Evolutionary conservation across 306 rosid species (phyloP).

Genomic region (Castanea crenata): DNA sequence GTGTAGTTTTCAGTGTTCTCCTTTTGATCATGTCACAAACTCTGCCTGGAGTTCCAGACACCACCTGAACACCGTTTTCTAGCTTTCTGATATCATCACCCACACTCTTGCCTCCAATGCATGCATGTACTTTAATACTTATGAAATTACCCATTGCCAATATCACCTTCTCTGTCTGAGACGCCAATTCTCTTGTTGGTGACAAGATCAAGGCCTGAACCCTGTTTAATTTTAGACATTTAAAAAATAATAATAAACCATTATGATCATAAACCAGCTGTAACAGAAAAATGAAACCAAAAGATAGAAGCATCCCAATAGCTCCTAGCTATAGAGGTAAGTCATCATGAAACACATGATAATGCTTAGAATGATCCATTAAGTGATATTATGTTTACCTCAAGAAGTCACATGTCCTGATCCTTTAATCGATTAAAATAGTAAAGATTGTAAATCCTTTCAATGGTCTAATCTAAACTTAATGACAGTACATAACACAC

Average conservation of each 20-base stretch:
- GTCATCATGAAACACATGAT: background rate
- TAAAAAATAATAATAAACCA: background rate
- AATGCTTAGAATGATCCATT: background rate
- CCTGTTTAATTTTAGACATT: constrained; percentile 30
- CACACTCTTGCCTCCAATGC: constrained; percentile 94
- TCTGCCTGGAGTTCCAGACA: constrained; percentile 98
- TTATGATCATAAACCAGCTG: background rate
- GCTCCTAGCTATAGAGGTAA: background rate
- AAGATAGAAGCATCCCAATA: background rate
- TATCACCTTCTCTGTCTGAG: constrained; percentile 92
- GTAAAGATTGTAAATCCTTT: background rate
- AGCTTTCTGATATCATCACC: constrained; percentile 95
- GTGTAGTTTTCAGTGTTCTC: constrained; percentile 90
- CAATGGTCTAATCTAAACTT: background rate
- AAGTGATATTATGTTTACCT: background rate
- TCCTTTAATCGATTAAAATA: background rate
- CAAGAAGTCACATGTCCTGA: background rate
- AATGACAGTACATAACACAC: no score
- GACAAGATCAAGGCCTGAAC: constrained; percentile 91
- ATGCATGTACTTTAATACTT: constrained; percentile 87
- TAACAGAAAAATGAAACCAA: background rate
- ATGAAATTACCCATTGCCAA: constrained; percentile 88
- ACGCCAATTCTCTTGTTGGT: constrained; percentile 93
- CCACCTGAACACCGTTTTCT: constrained; percentile 95
- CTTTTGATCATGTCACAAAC: constrained; percentile 99